Conservation (phyloP, 2,329 filamentous ascomycete species). For the Chaetomiaceae sp. region DNA sequence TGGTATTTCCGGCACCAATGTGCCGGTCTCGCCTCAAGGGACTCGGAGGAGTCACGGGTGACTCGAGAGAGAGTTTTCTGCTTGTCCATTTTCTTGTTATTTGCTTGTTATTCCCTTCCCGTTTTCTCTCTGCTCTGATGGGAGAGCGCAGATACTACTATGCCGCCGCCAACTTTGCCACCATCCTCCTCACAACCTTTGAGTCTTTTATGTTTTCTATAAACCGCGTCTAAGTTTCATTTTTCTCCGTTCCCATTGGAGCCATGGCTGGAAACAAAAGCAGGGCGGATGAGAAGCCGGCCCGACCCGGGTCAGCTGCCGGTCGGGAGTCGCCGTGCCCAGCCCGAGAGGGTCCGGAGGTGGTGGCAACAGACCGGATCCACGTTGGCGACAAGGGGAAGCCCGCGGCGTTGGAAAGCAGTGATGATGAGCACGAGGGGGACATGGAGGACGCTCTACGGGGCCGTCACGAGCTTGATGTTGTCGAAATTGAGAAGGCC, state of each 20-base stretch:
- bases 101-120: neutral
- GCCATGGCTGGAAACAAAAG: conserved; percentile 10
- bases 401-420: conserved; percentile 5
- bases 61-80: neutral
- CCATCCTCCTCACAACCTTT: neutral
- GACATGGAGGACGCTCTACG: neutral
- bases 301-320: conserved; percentile 1
- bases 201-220: neutral
- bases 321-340: conserved; percentile 3
- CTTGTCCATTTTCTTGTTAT: neutral
- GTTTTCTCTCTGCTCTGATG: too few relatives aligned
- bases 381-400: neutral
- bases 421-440: conserved; percentile 12
- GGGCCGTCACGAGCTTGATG: neutral
- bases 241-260: too few relatives aligned
- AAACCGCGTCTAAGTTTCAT: neutral
- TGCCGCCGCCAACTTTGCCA: neutral
- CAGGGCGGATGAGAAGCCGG: conserved; percentile 8
- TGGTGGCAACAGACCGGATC: neutral
- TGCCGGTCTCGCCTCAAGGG: neutral
- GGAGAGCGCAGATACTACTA: too few relatives aligned
- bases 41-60: neutral
- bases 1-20: conserved; percentile 13
- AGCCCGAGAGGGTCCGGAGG: neutral
- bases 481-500: neutral